A percentile compares a stretch with the other conserved stretches of the same genome.
Conservation (phyloP, 768 basidiomycete genomes). For the Sarcodon sp. region DNA sequence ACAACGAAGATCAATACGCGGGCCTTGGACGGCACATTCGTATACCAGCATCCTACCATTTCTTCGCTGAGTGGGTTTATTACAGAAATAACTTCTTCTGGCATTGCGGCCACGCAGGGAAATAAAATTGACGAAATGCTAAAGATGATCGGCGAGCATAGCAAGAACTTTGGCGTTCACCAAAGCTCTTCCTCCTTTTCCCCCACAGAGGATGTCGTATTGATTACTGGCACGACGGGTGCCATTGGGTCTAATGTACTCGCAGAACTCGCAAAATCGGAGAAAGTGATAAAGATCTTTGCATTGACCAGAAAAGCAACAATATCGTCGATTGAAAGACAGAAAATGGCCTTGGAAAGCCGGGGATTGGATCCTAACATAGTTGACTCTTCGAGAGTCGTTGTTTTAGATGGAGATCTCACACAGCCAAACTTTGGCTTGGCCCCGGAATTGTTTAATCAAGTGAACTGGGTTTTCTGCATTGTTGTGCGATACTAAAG, state of each 20-base stretch:
- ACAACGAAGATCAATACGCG: constrained; percentile 7
- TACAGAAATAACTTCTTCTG: background rate
- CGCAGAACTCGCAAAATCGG: constrained; percentile 8
- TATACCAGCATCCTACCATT: constrained; percentile 28
- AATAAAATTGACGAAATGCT: constrained; percentile 16
- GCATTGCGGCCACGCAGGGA: background rate
- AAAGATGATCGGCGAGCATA: constrained; percentile 28
- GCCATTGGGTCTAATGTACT: constrained; percentile 16
- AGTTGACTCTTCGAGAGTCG: constrained; percentile 2
- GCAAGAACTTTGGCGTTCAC: constrained; percentile 7
- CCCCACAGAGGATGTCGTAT: constrained; percentile 11
- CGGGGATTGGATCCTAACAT: constrained; percentile 6
- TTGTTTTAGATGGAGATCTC: constrained; percentile 6
- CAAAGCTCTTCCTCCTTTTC: background rate
- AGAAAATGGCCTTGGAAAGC: constrained; percentile 6
- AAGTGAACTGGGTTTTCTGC: constrained; percentile 2
- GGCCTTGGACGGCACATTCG: constrained; percentile 16
- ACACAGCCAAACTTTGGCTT: constrained; percentile 6
- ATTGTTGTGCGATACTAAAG: too few species aligned
- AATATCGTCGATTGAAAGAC: constrained; percentile 1
- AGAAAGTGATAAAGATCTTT: constrained; percentile 11
- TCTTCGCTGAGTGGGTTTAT: constrained; percentile 13
- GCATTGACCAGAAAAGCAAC: constrained; percentile 12
- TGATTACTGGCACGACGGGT: constrained; percentile 23
- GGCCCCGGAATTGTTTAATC: constrained; percentile 1